Conservation (phyloP, 2,329 filamentous ascomycete species). For the Allantophomopsis cytisporea region DNA sequence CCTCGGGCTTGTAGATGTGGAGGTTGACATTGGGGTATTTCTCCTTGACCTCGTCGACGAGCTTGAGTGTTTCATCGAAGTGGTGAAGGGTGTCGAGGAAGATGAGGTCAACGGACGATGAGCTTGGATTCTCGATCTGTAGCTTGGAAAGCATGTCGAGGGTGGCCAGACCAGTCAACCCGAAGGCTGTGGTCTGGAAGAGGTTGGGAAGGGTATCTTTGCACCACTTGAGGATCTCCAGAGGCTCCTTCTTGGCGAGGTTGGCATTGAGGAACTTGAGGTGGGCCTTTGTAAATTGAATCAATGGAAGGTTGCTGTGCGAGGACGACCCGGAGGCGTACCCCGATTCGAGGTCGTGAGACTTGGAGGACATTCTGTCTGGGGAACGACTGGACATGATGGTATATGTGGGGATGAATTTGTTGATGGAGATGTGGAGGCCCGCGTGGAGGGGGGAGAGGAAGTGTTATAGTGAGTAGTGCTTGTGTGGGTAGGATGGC, state of each 20-base stretch:
- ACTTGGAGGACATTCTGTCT: background rate
- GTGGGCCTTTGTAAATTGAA: constrained; percentile 79
- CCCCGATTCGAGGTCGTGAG: constrained; percentile 56
- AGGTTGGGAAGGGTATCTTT: constrained; percentile 81
- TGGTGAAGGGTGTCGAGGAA: constrained; percentile 80
- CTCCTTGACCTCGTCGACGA: constrained; percentile 60
- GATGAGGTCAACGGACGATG: constrained; percentile 49
- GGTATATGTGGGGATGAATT: too few species aligned
- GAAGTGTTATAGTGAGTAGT: too few species aligned
- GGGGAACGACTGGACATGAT: background rate
- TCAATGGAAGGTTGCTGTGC: constrained; percentile 50
- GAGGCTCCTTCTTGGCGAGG: constrained; percentile 73
- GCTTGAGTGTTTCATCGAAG: constrained; percentile 62
- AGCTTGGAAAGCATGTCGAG: constrained; percentile 78
- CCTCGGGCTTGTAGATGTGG: constrained; percentile 82
- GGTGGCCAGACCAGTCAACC: constrained; percentile 67
- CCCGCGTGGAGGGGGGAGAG: too few species aligned
- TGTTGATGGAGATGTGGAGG: too few species aligned
- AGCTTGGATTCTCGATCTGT: constrained; percentile 45
- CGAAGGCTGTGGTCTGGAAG: constrained; percentile 77
- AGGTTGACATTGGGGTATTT: constrained; percentile 69
- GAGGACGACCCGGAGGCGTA: constrained; percentile 58
- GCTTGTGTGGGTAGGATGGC: background rate
- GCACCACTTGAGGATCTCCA: constrained; percentile 89
- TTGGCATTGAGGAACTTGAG: constrained; percentile 84